These are phyloP conservation scores for Passalora sequoiae DNA, from an alignment of 2,329 filamentous ascomycete genomes.

Conservation along the genomic window DNA sequence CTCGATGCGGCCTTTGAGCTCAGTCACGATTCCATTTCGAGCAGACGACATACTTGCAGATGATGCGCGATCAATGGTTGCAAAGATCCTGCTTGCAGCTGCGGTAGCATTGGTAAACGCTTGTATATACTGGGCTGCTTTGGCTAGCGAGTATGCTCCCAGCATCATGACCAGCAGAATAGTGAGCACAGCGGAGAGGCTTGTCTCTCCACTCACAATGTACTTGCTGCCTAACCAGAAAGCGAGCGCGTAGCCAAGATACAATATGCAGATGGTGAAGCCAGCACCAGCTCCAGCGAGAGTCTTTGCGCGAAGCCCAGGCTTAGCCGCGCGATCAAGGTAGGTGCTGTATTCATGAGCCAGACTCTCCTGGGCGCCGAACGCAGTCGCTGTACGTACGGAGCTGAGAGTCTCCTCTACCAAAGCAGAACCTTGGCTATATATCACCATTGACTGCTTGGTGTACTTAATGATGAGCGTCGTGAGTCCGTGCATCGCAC, in stretches of 20 bases:
- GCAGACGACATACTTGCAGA: constrained; percentile 35
- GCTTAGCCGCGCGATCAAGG: constrained; percentile 40
- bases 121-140: constrained; percentile 37
- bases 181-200: constrained; percentile 34
- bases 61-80: constrained; percentile 38
- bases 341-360: constrained; percentile 39
- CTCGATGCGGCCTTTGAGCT: constrained; percentile 46
- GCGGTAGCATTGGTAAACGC: constrained; percentile 40
- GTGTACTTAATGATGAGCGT: background rate
- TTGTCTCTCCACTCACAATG: constrained; percentile 33
- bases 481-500: background rate
- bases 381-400: constrained; percentile 46
- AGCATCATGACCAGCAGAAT: background rate
- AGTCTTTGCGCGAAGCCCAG: constrained; percentile 38
- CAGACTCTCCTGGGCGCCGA: constrained; percentile 43
- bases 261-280: constrained; percentile 36
- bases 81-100: constrained; percentile 39
- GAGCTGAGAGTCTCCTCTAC: constrained; percentile 47
- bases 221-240: constrained; percentile 43
- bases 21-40: no score
- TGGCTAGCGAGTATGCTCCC: constrained; percentile 12
- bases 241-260: constrained; percentile 35
- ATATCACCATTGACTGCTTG: constrained; percentile 12
- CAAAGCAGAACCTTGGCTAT: constrained; percentile 41
- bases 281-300: constrained; percentile 34